Evolutionary conservation across 2,329 filamentous ascomycete genomes (phyloP), one percentile per base, ranked within the genome.

Genomic region (Pestalotiopsis sp.): DNA sequence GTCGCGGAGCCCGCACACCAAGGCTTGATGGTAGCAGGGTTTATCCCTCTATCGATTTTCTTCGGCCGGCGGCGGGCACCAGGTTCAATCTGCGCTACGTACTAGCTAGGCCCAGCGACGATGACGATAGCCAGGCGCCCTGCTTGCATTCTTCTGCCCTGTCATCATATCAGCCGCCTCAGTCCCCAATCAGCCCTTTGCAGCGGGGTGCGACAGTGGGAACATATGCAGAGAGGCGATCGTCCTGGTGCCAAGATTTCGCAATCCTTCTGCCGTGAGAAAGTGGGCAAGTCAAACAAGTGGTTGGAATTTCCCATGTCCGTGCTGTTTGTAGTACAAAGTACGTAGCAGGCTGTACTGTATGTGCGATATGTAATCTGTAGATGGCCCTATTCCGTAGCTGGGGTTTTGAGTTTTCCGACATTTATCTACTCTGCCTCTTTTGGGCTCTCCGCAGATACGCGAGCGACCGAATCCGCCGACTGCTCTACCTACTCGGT

Each of bases 11-110:
- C 17, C 17, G 17, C 11, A 9, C 45, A 36, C 31, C 31, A 36
- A 36, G 31, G 31, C 31, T 36, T 36, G 31, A 36, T 11, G 59
- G n/a, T 64, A 52, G 61, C 61, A 64, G 61, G 61, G 61, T 64
- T 52, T 31, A 64, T 64, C 61, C 61, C 61, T 64, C 41, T 64
- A 49, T 45, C 36, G 41, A 64, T 14, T 52, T 23, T 23, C 31
- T 36, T 36, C 31, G 31, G 31, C 31, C 31, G 31, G n/a, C 39
- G 61, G 12, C 61, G 31, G 59, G 59, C 59, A 36, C 20, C 31
- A 36, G 31, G 31, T 39, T 17, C 27, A 38, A 27, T 62, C 27
- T 12, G 31, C 59, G 31, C 59, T 62, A 23, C 20, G 20, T 23
- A 62, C 12, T 36, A 7, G 31, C 31, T 36, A 36, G 31, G 7